These are phyloP conservation scores for Tuber indicum DNA, from an alignment of 495 filamentous ascomycete species.

Conservation along the genomic window DNA sequence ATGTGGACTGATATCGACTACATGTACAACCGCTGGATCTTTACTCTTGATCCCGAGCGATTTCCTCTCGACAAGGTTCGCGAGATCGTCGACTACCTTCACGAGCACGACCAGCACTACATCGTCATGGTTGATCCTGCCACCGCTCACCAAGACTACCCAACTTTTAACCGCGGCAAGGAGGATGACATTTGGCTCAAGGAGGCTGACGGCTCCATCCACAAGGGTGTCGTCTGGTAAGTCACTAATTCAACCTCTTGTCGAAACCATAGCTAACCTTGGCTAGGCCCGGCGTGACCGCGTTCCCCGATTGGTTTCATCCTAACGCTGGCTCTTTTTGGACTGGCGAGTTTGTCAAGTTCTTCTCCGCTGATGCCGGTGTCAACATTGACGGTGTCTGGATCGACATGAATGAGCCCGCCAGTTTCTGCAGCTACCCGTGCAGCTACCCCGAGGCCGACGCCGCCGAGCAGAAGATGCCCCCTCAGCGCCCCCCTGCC, in stretches of 20 bases:
- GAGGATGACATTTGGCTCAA: conserved; percentile 60
- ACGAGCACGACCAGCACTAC: conserved; percentile 68
- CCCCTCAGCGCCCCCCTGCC: conserved; percentile 60
- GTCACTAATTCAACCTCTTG: background rate
- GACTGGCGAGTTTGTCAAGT: conserved; percentile 62
- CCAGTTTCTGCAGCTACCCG: conserved; percentile 67
- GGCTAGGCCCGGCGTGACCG: conserved; percentile 58
- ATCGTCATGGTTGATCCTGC: conserved; percentile 86
- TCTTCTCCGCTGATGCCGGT: conserved; percentile 60
- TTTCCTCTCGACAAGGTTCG: conserved; percentile 64
- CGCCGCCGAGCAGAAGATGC: conserved; percentile 52
- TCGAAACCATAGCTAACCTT: background rate
- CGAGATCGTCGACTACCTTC: conserved; percentile 64
- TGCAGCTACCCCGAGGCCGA: conserved; percentile 57
- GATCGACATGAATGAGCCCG: conserved; percentile 82
- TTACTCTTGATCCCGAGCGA: conserved; percentile 66
- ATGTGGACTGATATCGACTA: conserved; percentile 91
- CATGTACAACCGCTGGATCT: conserved; percentile 58
- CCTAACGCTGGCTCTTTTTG: conserved; percentile 61
- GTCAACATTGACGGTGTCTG: conserved; percentile 80
- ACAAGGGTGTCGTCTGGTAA: conserved; percentile 71
- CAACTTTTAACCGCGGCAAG: conserved; percentile 57
- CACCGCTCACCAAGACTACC: conserved; percentile 62
- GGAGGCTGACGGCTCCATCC: conserved; percentile 58
- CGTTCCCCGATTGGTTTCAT: conserved; percentile 76